Base-by-base conservation (phyloP, 768 basidiomycete genomes). In the Dendrothele bispora region DNA sequence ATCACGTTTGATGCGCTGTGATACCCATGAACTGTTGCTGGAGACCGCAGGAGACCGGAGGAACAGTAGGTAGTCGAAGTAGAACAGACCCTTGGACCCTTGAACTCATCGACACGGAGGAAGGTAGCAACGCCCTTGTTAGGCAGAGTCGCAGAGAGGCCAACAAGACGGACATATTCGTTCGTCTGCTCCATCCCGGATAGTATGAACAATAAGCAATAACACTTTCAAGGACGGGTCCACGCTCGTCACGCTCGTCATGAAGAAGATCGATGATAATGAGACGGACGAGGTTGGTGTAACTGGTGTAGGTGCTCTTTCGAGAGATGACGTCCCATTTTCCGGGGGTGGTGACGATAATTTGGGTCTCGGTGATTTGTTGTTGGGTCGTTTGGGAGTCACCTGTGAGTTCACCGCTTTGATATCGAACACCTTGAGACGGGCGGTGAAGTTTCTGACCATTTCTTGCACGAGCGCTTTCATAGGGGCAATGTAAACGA, bases 291-390 rank as follows among this genome's bases (percentile, higher is more conserved):
- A 98, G 84, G 62, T 97, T 98, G 39, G 94, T 98, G 66, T 98
- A 98, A 53, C 87, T 90, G 17, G 91, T 94, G 58, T 98, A 95
- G 1, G 95, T 95, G 55, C 85, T 90, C 73, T 99, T 99, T 58
- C 97, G 87, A 5, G 95, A 98, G 63, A 99, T 95, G 60, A 99
- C 97, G 56, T 99, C 95, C 92, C 93, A 99, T 65, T 99, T 98
- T 71, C 98, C 97, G 0, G 95, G 97, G 0, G 97, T 98, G 0
- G 95, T 97, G 53, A 98, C 94, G 65, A 98, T 98, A 61, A 99
- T 91, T 62, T 98, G 95, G 0, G 95, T 97, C 61, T 95, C 94
- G 7, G 93, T 70, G 45, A 98, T 98, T 66, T 98, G 95, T 52
- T 91, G 86, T 65, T 98, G 98, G 45, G 95, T 99, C 81, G 98